Evolutionary conservation across 148 eudicot species (phyloP).

Genomic region (Nepenthes gracilis): DNA sequence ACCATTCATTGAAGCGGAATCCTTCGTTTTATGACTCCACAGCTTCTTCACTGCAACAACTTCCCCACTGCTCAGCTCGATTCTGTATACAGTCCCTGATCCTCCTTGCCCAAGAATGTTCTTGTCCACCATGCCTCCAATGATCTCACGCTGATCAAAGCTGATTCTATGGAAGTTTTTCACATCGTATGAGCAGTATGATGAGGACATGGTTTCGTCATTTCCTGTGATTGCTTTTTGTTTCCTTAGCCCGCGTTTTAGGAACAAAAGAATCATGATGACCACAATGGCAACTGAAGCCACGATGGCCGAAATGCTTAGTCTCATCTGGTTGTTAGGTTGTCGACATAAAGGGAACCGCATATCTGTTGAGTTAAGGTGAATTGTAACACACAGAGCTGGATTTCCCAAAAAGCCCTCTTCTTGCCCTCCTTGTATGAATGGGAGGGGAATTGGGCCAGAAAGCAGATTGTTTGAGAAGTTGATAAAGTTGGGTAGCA

Average conservation of each 20-base stretch:
- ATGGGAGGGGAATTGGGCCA: constrained; percentile 63
- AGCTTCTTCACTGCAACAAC: constrained; percentile 79
- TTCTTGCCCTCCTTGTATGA: constrained; percentile 47
- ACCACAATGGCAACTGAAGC: constrained; percentile 43
- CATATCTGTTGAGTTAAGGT: constrained; percentile 31
- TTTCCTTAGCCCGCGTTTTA: constrained; percentile 48
- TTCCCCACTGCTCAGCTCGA: constrained; percentile 59
- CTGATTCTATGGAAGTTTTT: constrained; percentile 77
- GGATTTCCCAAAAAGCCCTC: constrained; percentile 76
- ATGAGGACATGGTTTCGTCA: constrained; percentile 50
- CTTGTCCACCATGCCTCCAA: constrained; percentile 70
- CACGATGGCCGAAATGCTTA: constrained; percentile 53
- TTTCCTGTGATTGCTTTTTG: constrained; percentile 28
- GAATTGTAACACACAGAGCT: constrained; percentile 40
- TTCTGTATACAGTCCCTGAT: constrained; percentile 78
- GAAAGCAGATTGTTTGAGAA: constrained; percentile 59
- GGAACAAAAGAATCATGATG: constrained; percentile 34
- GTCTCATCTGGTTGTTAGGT: constrained; percentile 26
- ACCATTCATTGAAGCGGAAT: constrained; percentile 38
- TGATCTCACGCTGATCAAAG: constrained; percentile 59
- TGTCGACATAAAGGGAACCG: constrained; percentile 45
- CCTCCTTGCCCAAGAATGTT: constrained; percentile 88
- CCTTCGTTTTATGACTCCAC: constrained; percentile 61
- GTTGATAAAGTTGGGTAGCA: constrained; percentile 70
- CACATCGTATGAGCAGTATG: constrained; percentile 61